Evolutionary conservation across 495 filamentous ascomycete genomes (phyloP), one percentile per base, ranked within the genome.

Genomic region (Baudoinia panamericana): DNA sequence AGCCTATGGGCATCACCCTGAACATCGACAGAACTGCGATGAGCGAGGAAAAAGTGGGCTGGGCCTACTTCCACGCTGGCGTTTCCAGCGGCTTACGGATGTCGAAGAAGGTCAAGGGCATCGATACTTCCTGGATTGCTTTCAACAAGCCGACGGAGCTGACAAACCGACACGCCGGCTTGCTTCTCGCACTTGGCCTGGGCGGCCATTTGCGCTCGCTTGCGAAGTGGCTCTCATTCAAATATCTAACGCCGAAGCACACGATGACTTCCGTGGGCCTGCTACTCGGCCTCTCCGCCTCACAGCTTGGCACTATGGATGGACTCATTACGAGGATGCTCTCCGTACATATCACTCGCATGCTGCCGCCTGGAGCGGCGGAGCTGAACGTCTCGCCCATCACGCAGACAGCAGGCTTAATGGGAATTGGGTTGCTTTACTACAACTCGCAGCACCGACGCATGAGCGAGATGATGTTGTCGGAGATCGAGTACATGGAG

Each of bases 401-500:
- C n/a, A 94, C 86, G 1, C 92, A 99, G 53, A 95, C 92, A 0
- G 85, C 86, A 2, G 90, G 88, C 18, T 79, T 99, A 18, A 93
- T 99, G 86, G 90, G 92, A 2, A 94, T 96, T 46, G 90, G 90
- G 1, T 64, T 99, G 8, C 63, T 99, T 2, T 99, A 96, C 56
- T 93, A 82, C 62, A 80, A 84, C 56, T 93, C 86, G 17, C 90
- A 96, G 50, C 90, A 99, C 63, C 81, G 90, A 6, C 75, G 90
- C 35, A 99, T 99, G 90, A 94, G 84, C 54, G 90, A 99, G 57
- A 81, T 96, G 24, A 93, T 96, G 84, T 72, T 96, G 27, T 94
- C 87, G 0, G 90, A 99, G 57, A 90, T 99, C 33, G 87, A 95
- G 50, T 79, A 83, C 36, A 67, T 81, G 27, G 83, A 84, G 26